These are phyloP conservation scores for Candida silvatica DNA, from an alignment of 805 yeast species.

Conservation along the genomic window DNA sequence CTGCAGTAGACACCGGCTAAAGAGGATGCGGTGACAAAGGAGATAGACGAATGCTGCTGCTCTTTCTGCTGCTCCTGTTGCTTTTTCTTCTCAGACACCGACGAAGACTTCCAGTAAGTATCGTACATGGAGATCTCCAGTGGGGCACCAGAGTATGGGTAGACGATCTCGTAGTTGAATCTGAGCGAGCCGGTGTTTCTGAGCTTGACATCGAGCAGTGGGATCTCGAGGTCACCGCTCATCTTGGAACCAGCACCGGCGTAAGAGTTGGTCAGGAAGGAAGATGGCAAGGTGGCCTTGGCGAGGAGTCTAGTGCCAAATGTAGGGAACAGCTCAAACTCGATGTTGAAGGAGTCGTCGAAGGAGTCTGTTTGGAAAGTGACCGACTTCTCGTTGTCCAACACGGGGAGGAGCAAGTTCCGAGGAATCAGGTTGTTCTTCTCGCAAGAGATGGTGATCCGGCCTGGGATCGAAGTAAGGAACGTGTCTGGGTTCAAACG, in stretches of 20 bases:
- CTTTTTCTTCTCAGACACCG: constrained; percentile 24
- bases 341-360: constrained; percentile 57
- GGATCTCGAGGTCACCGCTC: constrained; percentile 40
- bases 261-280: constrained; percentile 30
- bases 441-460: constrained; percentile 74
- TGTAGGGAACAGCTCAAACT: constrained; percentile 87
- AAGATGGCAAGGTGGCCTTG: constrained; percentile 71
- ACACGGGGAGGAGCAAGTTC: constrained; percentile 70
- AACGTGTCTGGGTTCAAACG: constrained; percentile 35
- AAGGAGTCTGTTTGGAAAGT: constrained; percentile 81
- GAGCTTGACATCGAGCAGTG: constrained; percentile 74
- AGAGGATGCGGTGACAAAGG: constrained; percentile 88
- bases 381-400: constrained; percentile 52
- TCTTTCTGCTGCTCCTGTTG: background rate
- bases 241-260: constrained; percentile 31
- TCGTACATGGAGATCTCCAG: constrained; percentile 88
- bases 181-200: constrained; percentile 74
- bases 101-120: constrained; percentile 94
- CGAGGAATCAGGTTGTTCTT: constrained; percentile 81
- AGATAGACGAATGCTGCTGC: constrained; percentile 15
- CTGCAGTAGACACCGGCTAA: constrained; percentile 73
- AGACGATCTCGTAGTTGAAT: constrained; percentile 73
- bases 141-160: constrained; percentile 80
- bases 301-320: constrained; percentile 92
- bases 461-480: constrained; percentile 53